Conservation (phyloP, 148 eudicot species). For the Silene latifolia region DNA sequence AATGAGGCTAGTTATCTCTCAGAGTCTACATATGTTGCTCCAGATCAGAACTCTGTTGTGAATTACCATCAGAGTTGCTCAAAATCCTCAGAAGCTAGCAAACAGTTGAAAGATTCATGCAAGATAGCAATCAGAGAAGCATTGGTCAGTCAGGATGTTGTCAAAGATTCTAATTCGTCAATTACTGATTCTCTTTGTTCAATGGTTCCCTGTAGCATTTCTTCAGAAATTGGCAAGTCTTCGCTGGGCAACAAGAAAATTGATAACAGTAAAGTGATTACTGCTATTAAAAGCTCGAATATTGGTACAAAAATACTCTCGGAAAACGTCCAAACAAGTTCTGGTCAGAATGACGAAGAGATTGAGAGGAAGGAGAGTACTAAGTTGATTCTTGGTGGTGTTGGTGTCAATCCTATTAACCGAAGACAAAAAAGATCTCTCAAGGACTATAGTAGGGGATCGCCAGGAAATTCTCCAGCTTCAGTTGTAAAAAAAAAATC, state of each 20-base stretch:
- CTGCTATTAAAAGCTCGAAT: conserved; percentile 16
- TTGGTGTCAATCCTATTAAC: conserved; percentile 30
- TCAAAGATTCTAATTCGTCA: conserved; percentile 45
- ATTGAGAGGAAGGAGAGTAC: conserved; percentile 20
- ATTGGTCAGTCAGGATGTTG: conserved; percentile 40
- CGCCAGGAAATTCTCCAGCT: conserved; percentile 22
- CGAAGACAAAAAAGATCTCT: conserved; percentile 45
- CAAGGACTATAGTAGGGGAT: conserved; percentile 40
- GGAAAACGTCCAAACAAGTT: conserved; percentile 23
- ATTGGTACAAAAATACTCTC: conserved; percentile 17
- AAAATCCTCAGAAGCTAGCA: conserved; percentile 46
- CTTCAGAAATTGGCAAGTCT: conserved; percentile 35
- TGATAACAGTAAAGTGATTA: conserved; percentile 15
- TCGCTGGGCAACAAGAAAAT: conserved; percentile 23
- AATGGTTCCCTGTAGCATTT: conserved; percentile 79
- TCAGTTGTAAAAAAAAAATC: conserved; percentile 20
- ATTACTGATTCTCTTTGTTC: conserved; percentile 80
- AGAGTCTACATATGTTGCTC: conserved; percentile 67
- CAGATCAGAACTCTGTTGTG: conserved; percentile 66
- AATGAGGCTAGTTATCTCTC: conserved; percentile 72
- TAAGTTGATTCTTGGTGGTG: conserved; percentile 22
- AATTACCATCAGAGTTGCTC: conserved; percentile 34
- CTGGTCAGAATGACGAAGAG: conserved; percentile 25
- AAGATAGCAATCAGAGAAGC: conserved; percentile 27
- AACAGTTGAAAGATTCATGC: conserved; percentile 31